Conservation (phyloP, 140 eudicot genomes). For the Ambrosia hybrid region DNA sequence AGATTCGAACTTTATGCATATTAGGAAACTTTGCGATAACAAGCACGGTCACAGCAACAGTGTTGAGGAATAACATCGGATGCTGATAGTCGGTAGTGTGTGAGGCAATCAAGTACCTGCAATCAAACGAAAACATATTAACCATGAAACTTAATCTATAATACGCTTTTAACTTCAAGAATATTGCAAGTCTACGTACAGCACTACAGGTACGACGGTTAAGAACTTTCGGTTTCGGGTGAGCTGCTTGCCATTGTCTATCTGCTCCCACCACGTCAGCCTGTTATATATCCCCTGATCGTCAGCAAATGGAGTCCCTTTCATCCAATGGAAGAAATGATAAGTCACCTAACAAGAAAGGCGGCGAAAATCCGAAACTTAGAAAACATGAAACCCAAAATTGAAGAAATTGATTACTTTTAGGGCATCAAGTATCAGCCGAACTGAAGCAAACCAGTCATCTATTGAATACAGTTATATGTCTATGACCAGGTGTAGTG, state of each 20-base stretch:
- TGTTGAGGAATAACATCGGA: slow-evolving; percentile 12
- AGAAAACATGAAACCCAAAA: neutral
- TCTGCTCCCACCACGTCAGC: slow-evolving; percentile 19
- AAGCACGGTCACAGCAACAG: slow-evolving; percentile 2
- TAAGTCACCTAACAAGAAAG: slow-evolving; percentile 1
- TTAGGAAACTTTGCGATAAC: slow-evolving; percentile 11
- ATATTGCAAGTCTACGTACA: neutral
- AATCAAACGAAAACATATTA: neutral
- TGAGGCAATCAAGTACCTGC: slow-evolving; percentile 12
- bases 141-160: neutral
- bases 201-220: slow-evolving; percentile 18
- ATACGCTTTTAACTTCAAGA: neutral
- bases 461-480: too few species aligned
- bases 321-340: slow-evolving; percentile 14
- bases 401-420: neutral
- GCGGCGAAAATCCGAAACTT: neutral
- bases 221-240: slow-evolving; percentile 8
- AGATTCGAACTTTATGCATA: slow-evolving; percentile 16
- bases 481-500: too few species aligned
- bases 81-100: slow-evolving; percentile 10
- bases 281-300: slow-evolving; percentile 11
- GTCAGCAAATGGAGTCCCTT: slow-evolving; percentile 18
- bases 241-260: slow-evolving; percentile 15
- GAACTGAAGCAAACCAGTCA: too few species aligned
- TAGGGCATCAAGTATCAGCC: too few species aligned